phyloP scores from a whole-genome alignment of 306 rosid species.

The Amphicarpaea edgeworthii region DNA sequence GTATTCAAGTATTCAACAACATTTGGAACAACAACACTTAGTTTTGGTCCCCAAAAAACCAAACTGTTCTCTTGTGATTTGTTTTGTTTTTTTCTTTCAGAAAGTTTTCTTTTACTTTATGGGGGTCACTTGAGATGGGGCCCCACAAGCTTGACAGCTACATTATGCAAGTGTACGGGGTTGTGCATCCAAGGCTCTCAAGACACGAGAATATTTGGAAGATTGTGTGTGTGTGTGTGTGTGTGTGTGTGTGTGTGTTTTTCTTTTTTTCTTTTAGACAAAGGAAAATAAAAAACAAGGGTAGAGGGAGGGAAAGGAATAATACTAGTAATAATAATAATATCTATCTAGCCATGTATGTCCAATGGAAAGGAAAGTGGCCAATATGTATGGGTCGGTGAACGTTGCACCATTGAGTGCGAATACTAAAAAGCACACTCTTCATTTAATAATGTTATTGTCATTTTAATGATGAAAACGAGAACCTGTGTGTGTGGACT shows the following conservation, averaged over 20 bases:
- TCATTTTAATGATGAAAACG: slow-evolving; percentile 43
- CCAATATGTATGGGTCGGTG: slow-evolving; percentile 32
- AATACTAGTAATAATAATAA: no score
- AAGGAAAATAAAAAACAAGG: not conserved
- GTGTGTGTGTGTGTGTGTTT: not conserved
- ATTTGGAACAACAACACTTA: not conserved
- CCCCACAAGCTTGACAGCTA: slow-evolving; percentile 41
- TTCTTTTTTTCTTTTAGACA: slow-evolving; percentile 21
- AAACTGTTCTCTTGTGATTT: slow-evolving; percentile 46
- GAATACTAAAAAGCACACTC: slow-evolving; percentile 31
- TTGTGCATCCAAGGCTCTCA: slow-evolving; percentile 53
- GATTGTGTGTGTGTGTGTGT: slow-evolving; percentile 39
- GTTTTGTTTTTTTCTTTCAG: slow-evolving; percentile 40
- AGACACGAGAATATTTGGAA: slow-evolving; percentile 50
- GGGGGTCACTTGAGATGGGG: slow-evolving; percentile 51
- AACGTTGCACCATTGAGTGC: slow-evolving; percentile 39
- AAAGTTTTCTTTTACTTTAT: slow-evolving; percentile 45
- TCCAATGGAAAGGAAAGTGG: slow-evolving; percentile 40
- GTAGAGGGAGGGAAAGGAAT: slow-evolving; percentile 18
- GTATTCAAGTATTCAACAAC: not conserved
- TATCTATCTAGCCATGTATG: no score
- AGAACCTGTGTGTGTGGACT: slow-evolving; percentile 24
- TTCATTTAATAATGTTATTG: slow-evolving; percentile 38
- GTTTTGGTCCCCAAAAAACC: slow-evolving; percentile 27
- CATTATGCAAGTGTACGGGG: slow-evolving; percentile 43